Percentiles rank a stretch among this genome's conserved stretches.
Evolutionary conservation across 2,329 filamentous ascomycete species (phyloP).

Genomic region (Xylariaceae sp.): DNA sequence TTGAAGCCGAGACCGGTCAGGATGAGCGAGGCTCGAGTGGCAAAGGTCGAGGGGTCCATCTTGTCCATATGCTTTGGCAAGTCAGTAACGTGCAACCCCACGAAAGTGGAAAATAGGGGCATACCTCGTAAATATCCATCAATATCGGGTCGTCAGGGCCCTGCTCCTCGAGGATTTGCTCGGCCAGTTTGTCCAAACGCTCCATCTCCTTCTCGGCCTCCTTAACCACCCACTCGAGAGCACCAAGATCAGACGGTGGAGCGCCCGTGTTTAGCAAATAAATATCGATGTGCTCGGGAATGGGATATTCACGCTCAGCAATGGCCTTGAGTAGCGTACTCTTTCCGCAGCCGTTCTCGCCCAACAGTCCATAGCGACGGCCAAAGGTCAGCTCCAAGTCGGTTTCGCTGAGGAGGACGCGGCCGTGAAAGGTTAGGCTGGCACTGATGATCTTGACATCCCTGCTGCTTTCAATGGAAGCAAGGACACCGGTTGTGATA

Average conservation of each 20-base stretch:
- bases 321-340: constrained; percentile 97
- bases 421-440: constrained; percentile 96
- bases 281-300: constrained; percentile 96
- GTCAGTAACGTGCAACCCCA: constrained; percentile 9
- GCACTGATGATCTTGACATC: constrained; percentile 97
- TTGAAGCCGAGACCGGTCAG: constrained; percentile 99
- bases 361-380: constrained; percentile 90
- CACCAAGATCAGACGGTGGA: constrained; percentile 84
- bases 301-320: constrained; percentile 89
- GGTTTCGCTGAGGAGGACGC: constrained; percentile 91
- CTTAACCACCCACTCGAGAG: constrained; percentile 94
- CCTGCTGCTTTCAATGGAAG: constrained; percentile 82
- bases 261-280: constrained; percentile 98
- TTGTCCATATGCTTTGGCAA: constrained; percentile 85
- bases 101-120: constrained; percentile 43
- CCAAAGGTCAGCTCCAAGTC: constrained; percentile 92
- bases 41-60: constrained; percentile 98
- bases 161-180: constrained; percentile 88
- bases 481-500: constrained; percentile 95
- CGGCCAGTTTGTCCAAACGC: constrained; percentile 84
- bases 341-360: constrained; percentile 99
- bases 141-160: constrained; percentile 90
- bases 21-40: constrained; percentile 94
- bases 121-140: constrained; percentile 93
- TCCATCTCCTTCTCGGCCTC: constrained; percentile 95